Percentiles rank a stretch among this genome's conserved stretches.
Evolutionary conservation across 176 grass and related monocot genomes (phyloP).

Genomic region (Juncus inflexus): DNA sequence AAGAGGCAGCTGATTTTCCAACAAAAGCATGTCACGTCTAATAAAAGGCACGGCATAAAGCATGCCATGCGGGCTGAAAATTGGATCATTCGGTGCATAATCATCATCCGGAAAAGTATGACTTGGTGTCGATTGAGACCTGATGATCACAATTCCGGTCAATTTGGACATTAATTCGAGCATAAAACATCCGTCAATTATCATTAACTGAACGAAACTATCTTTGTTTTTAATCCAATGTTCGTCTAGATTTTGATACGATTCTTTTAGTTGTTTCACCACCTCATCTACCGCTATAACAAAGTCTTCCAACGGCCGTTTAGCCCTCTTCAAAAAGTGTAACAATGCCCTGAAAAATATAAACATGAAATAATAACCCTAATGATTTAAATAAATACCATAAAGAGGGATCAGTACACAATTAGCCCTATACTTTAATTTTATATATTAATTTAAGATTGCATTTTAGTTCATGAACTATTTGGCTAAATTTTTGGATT

Average conservation of each 20-base stretch:
- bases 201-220: conserved; percentile 57
- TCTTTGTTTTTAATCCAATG: conserved; percentile 29
- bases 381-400: neutral
- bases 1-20: conserved; percentile 77
- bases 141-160: conserved; percentile 2
- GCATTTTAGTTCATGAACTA: no score
- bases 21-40: conserved; percentile 67
- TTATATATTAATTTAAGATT: no score
- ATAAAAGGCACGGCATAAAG: conserved; percentile 71
- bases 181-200: conserved; percentile 71
- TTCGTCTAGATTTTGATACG: conserved; percentile 39
- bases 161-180: conserved; percentile 54
- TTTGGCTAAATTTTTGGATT: no score
- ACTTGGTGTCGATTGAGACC: neutral
- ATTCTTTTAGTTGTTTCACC: conserved; percentile 30
- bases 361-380: neutral
- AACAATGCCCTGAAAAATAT: conserved; percentile 37
- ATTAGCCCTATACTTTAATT: no score
- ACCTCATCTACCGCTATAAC: conserved; percentile 33
- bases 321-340: conserved; percentile 52
- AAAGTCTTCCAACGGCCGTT: conserved; percentile 32
- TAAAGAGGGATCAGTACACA: neutral
- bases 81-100: conserved; percentile 66
- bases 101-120: conserved; percentile 6
- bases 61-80: conserved; percentile 65